These are phyloP conservation scores for Penicillium sp. DNA, from an alignment of 2,329 filamentous ascomycete genomes.

Conservation along the genomic window DNA sequence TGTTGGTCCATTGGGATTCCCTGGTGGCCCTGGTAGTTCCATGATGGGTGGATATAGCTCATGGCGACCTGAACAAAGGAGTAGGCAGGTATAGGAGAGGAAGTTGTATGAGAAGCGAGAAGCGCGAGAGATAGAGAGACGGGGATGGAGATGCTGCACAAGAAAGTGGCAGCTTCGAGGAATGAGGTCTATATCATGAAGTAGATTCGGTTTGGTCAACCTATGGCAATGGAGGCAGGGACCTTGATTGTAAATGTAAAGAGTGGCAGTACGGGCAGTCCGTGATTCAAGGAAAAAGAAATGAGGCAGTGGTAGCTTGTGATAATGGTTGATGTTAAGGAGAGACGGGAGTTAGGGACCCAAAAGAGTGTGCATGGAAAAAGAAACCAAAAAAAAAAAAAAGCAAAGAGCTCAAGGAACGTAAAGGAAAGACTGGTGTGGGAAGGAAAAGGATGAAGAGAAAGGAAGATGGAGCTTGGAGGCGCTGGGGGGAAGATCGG, in stretches of 20 bases:
- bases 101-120: background rate
- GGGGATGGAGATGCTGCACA: constrained; percentile 15
- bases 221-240: constrained; percentile 1
- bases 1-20: constrained; percentile 39
- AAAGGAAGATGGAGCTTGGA: constrained; percentile 14
- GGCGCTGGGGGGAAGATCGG: constrained; percentile 14
- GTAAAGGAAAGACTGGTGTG: constrained; percentile 16
- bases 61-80: constrained; percentile 23
- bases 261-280: constrained; percentile 11
- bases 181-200: constrained; percentile 19
- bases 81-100: constrained; percentile 5
- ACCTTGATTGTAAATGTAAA: constrained; percentile 6
- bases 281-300: constrained; percentile 20
- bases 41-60: constrained; percentile 42
- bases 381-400: constrained; percentile 20
- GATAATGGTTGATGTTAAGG: constrained; percentile 19
- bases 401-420: constrained; percentile 17
- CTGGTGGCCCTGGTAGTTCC: constrained; percentile 34
- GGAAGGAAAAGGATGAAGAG: constrained; percentile 17
- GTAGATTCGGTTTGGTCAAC: constrained; percentile 1
- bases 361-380: constrained; percentile 19
- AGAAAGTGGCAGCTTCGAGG: constrained; percentile 19
- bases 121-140: background rate
- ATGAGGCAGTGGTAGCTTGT: constrained; percentile 18
- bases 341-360: constrained; percentile 22